These are phyloP conservation scores for Crithidia expoeki DNA, from an alignment of 208 protist species.

Conservation along the genomic window DNA sequence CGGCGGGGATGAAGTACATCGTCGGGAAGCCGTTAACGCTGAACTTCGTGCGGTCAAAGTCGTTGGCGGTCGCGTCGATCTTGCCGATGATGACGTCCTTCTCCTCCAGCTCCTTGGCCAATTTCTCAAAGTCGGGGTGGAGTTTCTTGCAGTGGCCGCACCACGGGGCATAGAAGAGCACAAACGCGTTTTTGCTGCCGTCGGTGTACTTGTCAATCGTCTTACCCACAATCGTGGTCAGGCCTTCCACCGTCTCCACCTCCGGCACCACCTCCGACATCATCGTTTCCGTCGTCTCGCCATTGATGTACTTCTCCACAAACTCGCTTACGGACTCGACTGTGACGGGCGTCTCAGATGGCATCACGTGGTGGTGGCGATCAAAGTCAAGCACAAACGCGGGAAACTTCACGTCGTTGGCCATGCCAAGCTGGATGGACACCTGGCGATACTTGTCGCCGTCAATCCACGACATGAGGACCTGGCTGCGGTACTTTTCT, in stretches of 20 bases:
- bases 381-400: constrained; percentile 73
- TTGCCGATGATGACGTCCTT: constrained; percentile 82
- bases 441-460: constrained; percentile 67
- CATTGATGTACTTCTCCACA: constrained; percentile 56
- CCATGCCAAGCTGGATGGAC: constrained; percentile 62
- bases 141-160: constrained; percentile 96
- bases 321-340: constrained; percentile 56
- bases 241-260: constrained; percentile 70
- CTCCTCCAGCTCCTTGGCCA: constrained; percentile 60
- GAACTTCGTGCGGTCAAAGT: constrained; percentile 48
- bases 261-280: constrained; percentile 71
- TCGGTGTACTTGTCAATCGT: constrained; percentile 60
- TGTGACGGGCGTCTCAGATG: constrained; percentile 44
- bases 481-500: constrained; percentile 68
- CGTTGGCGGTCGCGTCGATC: constrained; percentile 80
- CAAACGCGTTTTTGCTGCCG: constrained; percentile 85
- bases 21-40: constrained; percentile 84
- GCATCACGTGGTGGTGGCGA: constrained; percentile 59
- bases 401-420: constrained; percentile 65
- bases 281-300: constrained; percentile 45
- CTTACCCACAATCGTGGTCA: constrained; percentile 82
- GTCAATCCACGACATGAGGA: constrained; percentile 83
- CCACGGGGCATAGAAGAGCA: constrained; percentile 97
- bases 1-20: constrained; percentile 80
- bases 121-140: constrained; percentile 78